Conservation (phyloP, 2,329 filamentous ascomycete species). For the Paracoccidioides brasiliensis region DNA sequence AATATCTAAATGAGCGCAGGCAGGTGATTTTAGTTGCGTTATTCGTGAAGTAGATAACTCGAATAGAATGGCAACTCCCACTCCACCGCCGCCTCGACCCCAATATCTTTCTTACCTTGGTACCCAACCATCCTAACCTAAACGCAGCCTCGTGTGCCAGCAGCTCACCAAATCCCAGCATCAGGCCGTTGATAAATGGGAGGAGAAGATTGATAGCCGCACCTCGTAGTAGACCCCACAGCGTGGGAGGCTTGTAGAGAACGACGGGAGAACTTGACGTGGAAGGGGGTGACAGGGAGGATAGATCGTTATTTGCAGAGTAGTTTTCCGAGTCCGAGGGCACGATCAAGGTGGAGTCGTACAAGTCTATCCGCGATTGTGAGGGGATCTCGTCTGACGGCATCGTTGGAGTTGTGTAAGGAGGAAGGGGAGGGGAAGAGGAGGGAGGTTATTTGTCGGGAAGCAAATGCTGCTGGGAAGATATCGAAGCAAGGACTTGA, state of each 20-base stretch:
- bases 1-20: constrained; percentile 36
- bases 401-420: constrained; percentile 29
- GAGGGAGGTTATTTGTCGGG: not conserved
- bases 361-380: constrained; percentile 24
- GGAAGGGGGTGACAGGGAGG: constrained; percentile 21
- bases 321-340: constrained; percentile 38
- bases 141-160: constrained; percentile 95
- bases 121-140: constrained; percentile 81
- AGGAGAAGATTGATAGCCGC: constrained; percentile 91
- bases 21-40: not conserved
- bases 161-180: constrained; percentile 93
- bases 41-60: not conserved
- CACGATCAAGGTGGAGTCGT: constrained; percentile 32
- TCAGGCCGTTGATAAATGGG: constrained; percentile 94
- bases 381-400: constrained; percentile 21
- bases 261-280: constrained; percentile 43
- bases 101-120: constrained; percentile 53
- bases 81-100: no score
- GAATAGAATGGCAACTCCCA: not conserved
- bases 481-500: not conserved
- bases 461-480: not conserved
- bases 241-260: constrained; percentile 75
- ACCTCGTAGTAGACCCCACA: constrained; percentile 74
- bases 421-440: constrained; percentile 37
- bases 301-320: constrained; percentile 28